Evolutionary conservation across 2,329 filamentous ascomycete species (phyloP).

Genomic region (Pleochaeta shiraiana): DNA sequence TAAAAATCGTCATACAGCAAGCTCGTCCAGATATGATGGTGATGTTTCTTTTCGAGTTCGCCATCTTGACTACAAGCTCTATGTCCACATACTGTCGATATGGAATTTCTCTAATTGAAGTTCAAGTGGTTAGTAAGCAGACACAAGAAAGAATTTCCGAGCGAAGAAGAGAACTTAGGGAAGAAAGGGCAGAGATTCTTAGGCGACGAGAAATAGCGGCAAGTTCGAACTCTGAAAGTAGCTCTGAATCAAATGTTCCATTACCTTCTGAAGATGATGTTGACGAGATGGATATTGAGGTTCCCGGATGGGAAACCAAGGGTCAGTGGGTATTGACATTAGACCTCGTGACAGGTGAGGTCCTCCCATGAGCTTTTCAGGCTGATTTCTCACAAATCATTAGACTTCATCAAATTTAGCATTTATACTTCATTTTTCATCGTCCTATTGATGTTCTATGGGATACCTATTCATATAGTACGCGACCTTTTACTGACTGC

Average conservation of each 20-base stretch:
- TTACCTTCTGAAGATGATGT: constrained; percentile 50
- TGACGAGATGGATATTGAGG: constrained; percentile 85
- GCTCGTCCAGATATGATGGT: constrained; percentile 98
- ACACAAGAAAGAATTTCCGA: constrained; percentile 45
- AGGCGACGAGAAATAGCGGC: constrained; percentile 19
- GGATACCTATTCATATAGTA: constrained; percentile 90
- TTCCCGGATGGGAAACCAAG: constrained; percentile 92
- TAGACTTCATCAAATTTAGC: constrained; percentile 74
- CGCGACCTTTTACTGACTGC: constrained; percentile 88
- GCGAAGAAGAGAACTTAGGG: constrained; percentile 43
- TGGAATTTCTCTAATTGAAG: constrained; percentile 53
- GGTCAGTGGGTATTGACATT: constrained; percentile 79
- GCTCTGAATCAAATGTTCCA: constrained; percentile 19
- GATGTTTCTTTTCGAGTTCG: constrained; percentile 98
- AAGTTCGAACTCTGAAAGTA: constrained; percentile 19
- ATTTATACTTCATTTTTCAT: constrained; percentile 87
- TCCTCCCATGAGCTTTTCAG: not conserved
- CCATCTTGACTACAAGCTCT: constrained; percentile 62
- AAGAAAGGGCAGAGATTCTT: constrained; percentile 30
- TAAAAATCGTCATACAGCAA: constrained; percentile 65
- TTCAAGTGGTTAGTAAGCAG: constrained; percentile 52
- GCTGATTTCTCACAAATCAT: constrained; percentile 6
- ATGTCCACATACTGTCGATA: constrained; percentile 64
- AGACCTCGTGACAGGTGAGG: constrained; percentile 57
- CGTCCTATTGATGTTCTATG: constrained; percentile 85